Evolutionary conservation across 306 rosid species (phyloP), one percentile per base, ranked within the genome.

Genomic region (Fagus crenata): DNA sequence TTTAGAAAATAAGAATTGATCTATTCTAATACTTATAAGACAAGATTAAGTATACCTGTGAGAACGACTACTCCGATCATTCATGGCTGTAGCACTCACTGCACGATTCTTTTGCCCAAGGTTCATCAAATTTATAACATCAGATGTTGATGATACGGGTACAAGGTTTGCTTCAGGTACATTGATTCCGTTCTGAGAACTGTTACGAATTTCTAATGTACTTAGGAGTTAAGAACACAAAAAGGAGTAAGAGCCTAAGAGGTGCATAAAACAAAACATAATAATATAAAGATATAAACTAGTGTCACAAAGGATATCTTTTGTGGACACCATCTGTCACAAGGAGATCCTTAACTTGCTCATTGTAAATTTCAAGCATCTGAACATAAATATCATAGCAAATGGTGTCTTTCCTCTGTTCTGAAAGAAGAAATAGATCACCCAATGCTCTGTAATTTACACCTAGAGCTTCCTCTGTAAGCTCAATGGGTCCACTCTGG

Each of bases 311-410:
- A 91, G 99, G 99, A 96, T 96, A 96, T 96, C 93, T 87, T 81
- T 84, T 86, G 86, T 72, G 87, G 42, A 81, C 55, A 75, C 87
- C 84, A 65, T 90, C 97, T 31, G 81, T 77, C 15, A 81, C 78
- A n/a, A 95, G 90, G 72, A 92, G 90, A 78, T 96, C 99, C 73
- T 91, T 85, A 54, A 96, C 95, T 91, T 93, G 97, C 81, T 96
- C 99, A 36, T 92, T 92, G 88, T 96, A 96, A 78, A 96, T 92
- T 87, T 96, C 99, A 77, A 96, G 97, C 98, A 96, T 96, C 87
- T 96, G 99, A 64, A 93, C 97, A 14, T 80, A 75, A 40, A 96
- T 96, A 49, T 80, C 96, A 81, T 92, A 92, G 80, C 36, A 77
- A 79, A 96, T 78, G 76, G 87, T 86, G 65, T 86, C 93, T 83